Evolutionary conservation across 139 green algal genomes (phyloP), one percentile per base, ranked within the genome.

Genomic region (Coccomyxa sp.): DNA sequence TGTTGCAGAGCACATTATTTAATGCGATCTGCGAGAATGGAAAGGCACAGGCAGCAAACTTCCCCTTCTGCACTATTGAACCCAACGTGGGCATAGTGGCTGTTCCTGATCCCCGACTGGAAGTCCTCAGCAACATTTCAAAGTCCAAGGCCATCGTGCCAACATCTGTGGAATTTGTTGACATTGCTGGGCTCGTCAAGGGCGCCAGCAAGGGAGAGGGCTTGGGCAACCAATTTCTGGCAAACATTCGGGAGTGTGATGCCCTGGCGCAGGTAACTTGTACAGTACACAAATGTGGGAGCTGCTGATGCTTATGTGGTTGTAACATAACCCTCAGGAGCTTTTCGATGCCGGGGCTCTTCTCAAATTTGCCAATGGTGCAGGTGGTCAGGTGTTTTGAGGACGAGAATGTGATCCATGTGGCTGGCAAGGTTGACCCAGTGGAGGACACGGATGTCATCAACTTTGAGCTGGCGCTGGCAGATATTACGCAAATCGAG

Each of bases 31-130:
- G 95, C 15, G 92, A 98, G 86, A 97, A 96, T 82, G 94, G 91
- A 51, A 97, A 98, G 83, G 95, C 96, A 10, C 85, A 96, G 82
- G 95, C 97, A 21, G 97, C 94, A 58, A 99, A 99, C 89, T 99
- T 97, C 87, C 97, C 97, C 67, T 99, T 99, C 82, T 99, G 97
- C 91, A 99, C 97, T 67, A 99, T 99, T 79, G 97, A 98, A 83
- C 92, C 93, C 28, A 97, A 97, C 77, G 88, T 96, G 60, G 94
- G 93, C 68, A 79, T 95, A 0, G 92, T 97, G 10, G 88, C 88
- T 17, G 91, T 93, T 71, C 92, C 88, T 28, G 90, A 95, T 83
- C 45, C 75, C 1, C 85, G 90, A 32, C 80, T 94, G 63, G 76
- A 91, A 16, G 71, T 82, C 10, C 92, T 98, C 38, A 88, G 84